Conservation (phyloP, 2,329 filamentous ascomycete genomes). For the Cadophora malorum region DNA sequence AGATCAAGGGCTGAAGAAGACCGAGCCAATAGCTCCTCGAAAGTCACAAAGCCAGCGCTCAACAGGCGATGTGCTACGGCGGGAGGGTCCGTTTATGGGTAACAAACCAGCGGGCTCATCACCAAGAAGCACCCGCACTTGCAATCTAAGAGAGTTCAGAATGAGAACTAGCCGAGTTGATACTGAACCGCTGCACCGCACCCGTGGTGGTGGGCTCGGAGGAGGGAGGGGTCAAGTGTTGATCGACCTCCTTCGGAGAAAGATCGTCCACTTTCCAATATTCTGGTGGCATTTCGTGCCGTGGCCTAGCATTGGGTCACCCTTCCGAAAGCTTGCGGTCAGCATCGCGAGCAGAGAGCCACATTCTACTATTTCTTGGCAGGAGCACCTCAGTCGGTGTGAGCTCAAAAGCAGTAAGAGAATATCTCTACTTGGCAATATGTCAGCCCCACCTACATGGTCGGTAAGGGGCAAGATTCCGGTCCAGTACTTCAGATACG, state of each 20-base stretch:
- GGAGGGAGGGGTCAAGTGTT: conserved; percentile 18
- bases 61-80: conserved; percentile 19
- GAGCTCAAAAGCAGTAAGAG: background rate
- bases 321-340: conserved; percentile 14
- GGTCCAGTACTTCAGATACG: conserved; percentile 9
- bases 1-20: background rate
- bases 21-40: conserved; percentile 21
- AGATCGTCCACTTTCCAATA: background rate
- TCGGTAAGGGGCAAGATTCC: background rate
- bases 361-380: background rate
- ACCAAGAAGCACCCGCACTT: background rate
- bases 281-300: conserved; percentile 9
- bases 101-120: conserved; percentile 25
- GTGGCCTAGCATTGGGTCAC: conserved; percentile 8
- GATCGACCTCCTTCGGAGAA: conserved; percentile 19
- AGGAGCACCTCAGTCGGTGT: conserved; percentile 4
- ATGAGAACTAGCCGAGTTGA: conserved; percentile 27
- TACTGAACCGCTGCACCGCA: background rate
- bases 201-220: conserved; percentile 27
- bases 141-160: background rate
- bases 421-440: conserved; percentile 9
- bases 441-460: conserved; percentile 14
- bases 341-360: conserved; percentile 23
- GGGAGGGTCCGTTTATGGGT: conserved; percentile 31
- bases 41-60: conserved; percentile 14